Evolutionary conservation across 1,284 basidiomycete genomes (phyloP).

Genomic region (Naganishia albida): DNA sequence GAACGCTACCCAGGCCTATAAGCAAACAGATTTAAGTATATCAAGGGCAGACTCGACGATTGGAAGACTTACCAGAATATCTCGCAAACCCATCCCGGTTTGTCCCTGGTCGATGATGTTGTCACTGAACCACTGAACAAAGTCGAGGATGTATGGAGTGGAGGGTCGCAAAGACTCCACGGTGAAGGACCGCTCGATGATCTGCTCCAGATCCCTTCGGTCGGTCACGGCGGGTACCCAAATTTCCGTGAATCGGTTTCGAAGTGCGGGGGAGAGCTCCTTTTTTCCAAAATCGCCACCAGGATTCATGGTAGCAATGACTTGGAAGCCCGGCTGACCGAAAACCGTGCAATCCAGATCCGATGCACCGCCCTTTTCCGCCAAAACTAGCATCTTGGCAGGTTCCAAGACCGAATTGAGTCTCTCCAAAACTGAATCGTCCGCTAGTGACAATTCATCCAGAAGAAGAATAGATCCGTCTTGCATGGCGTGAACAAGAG

Average conservation of each 20-base stretch:
- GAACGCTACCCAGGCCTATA: conserved; percentile 88
- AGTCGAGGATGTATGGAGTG: conserved; percentile 72
- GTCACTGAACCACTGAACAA: conserved; percentile 75
- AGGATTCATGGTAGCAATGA: conserved; percentile 98
- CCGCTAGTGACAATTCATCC: conserved; percentile 96
- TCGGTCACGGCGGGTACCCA: conserved; percentile 92
- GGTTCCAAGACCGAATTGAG: conserved; percentile 96
- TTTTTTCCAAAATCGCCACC: conserved; percentile 99
- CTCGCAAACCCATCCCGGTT: conserved; percentile 72
- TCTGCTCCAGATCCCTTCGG: conserved; percentile 73
- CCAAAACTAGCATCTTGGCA: conserved; percentile 82
- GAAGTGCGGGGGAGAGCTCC: conserved; percentile 91
- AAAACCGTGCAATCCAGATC: conserved; percentile 68
- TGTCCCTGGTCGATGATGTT: conserved; percentile 66
- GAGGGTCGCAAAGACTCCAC: conserved; percentile 62
- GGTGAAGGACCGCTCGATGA: conserved; percentile 74
- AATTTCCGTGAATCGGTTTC: conserved; percentile 98
- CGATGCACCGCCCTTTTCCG: conserved; percentile 82
- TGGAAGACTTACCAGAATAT: conserved; percentile 77
- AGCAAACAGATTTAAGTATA: conserved; percentile 2
- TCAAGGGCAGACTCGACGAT: conserved; percentile 2
- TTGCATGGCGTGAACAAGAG: conserved; percentile 89
- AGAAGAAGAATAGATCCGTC: conserved; percentile 83
- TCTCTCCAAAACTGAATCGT: conserved; percentile 96
- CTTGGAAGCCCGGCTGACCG: conserved; percentile 73